Evolutionary conservation across 2,329 filamentous ascomycete species (phyloP).

Genomic region (Fusarium clavum): DNA sequence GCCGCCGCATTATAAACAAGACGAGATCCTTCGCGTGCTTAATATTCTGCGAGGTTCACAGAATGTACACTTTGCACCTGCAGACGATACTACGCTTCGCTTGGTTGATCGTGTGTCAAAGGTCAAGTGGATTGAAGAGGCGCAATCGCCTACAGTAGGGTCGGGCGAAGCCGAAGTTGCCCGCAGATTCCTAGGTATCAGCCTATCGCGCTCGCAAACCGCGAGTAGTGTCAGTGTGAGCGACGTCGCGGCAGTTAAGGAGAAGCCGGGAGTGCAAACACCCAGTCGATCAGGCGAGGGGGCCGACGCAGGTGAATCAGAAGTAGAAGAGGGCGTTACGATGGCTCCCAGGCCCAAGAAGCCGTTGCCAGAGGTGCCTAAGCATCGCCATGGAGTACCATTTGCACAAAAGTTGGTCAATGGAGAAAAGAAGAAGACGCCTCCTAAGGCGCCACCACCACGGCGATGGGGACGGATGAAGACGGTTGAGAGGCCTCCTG

Average conservation of each 20-base stretch:
- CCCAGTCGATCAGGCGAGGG: conserved; percentile 68
- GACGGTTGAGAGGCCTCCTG: conserved; percentile 48
- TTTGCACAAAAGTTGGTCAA: conserved; percentile 50
- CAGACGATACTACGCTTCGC: conserved; percentile 82
- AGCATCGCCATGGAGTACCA: conserved; percentile 65
- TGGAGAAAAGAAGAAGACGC: conserved; percentile 54
- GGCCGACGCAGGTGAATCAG: conserved; percentile 38
- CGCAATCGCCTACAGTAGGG: conserved; percentile 44
- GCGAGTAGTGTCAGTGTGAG: conserved; percentile 80
- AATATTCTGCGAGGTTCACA: conserved; percentile 73
- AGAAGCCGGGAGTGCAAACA: conserved; percentile 85
- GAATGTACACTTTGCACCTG: conserved; percentile 81
- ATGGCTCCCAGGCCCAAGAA: conserved; percentile 56
- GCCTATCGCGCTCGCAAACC: conserved; percentile 71
- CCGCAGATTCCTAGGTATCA: conserved; percentile 76
- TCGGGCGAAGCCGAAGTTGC: conserved; percentile 61
- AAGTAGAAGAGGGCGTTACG: conserved; percentile 38
- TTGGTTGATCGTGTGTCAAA: conserved; percentile 80
- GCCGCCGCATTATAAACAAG: conserved; percentile 89
- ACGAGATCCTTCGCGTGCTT: conserved; percentile 83
- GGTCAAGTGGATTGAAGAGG: conserved; percentile 73
- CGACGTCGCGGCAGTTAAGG: conserved; percentile 82
- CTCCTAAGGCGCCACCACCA: conserved; percentile 60
- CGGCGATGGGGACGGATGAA: conserved; percentile 59
- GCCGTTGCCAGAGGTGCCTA: conserved; percentile 66